A percentile compares a stretch with the other conserved stretches of the same genome.
phyloP scores from a whole-genome alignment of 768 basidiomycete species.

The Gyrodon lividus region DNA sequence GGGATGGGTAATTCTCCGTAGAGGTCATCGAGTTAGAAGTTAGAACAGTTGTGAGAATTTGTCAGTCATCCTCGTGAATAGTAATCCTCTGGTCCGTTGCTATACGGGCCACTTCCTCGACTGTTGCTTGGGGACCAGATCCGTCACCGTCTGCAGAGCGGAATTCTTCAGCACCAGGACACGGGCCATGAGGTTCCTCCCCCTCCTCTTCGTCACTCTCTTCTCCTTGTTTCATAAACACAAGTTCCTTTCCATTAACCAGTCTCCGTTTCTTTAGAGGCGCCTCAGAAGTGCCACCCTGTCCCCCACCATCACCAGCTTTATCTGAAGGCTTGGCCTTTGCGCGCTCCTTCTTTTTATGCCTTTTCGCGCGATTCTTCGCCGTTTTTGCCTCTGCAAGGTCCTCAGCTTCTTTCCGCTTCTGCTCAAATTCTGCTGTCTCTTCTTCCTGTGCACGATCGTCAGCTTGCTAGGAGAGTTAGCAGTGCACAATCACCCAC shows the following conservation, averaged over 20 bases:
- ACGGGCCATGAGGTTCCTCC: background rate
- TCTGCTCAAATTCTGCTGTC: conserved; percentile 70
- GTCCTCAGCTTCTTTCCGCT: conserved; percentile 68
- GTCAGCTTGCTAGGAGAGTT: background rate
- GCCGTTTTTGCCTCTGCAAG: conserved; percentile 84
- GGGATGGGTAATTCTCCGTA: background rate
- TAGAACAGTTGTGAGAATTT: background rate
- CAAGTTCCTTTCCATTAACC: conserved; percentile 72
- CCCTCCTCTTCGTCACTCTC: conserved; percentile 41
- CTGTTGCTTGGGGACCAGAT: background rate
- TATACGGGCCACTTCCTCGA: conserved; percentile 20
- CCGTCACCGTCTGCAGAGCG: conserved; percentile 1
- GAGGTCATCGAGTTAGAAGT: no score
- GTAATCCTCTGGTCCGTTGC: conserved; percentile 39
- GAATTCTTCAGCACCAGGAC: no score
- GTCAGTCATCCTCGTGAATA: conserved; percentile 53
- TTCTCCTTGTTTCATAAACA: conserved; percentile 54
- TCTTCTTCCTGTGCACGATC: conserved; percentile 58
- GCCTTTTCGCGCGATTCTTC: conserved; percentile 91
- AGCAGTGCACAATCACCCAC: conserved; percentile 40
- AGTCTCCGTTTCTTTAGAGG: conserved; percentile 80
- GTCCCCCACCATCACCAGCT: conserved; percentile 23
- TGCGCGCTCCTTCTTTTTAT: conserved; percentile 83
- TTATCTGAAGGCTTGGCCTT: conserved; percentile 43
- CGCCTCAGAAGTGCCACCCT: conserved; percentile 30